Conservation (phyloP, 768 basidiomycete species). For the Vishniacozyma victoriae region DNA sequence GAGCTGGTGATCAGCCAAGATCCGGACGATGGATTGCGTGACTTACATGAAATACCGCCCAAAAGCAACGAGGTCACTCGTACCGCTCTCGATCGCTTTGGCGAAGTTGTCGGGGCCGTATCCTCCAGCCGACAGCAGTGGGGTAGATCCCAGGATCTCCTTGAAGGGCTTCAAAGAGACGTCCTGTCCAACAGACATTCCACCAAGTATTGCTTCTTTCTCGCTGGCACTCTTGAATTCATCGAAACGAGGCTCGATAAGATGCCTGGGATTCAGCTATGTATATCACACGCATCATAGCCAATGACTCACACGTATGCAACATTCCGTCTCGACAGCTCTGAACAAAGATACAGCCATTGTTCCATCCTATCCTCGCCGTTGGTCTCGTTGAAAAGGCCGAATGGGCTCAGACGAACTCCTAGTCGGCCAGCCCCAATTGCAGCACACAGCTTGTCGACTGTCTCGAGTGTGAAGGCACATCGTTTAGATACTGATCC, state of each 20-base stretch:
- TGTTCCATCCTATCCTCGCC: conserved; percentile 30
- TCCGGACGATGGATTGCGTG: neutral
- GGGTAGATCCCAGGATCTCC: conserved; percentile 18
- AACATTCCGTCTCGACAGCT: conserved; percentile 19
- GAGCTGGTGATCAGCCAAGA: conserved; percentile 5
- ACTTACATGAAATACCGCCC: conserved; percentile 14
- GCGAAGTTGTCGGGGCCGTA: conserved; percentile 21
- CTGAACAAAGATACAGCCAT: conserved; percentile 31
- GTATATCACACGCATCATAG: neutral
- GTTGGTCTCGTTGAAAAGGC: conserved; percentile 21
- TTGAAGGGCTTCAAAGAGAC: conserved; percentile 29
- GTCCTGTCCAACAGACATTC: conserved; percentile 8
- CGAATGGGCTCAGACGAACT: conserved; percentile 17
- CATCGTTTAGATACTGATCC: conserved; percentile 47
- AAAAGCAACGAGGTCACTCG: conserved; percentile 33
- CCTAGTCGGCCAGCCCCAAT: conserved; percentile 20
- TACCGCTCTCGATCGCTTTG: conserved; percentile 15
- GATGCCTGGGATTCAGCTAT: conserved; percentile 9
- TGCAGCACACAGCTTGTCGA: conserved; percentile 36
- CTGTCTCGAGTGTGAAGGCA: conserved; percentile 44
- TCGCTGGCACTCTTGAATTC: conserved; percentile 30
- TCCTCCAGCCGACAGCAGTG: conserved; percentile 32
- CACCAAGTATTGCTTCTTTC: conserved; percentile 14
- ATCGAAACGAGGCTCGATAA: conserved; percentile 41
- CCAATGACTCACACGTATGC: conserved; percentile 31